Base-by-base conservation (phyloP, 2,329 filamentous ascomycete genomes). In the Arthroderma uncinatum region DNA sequence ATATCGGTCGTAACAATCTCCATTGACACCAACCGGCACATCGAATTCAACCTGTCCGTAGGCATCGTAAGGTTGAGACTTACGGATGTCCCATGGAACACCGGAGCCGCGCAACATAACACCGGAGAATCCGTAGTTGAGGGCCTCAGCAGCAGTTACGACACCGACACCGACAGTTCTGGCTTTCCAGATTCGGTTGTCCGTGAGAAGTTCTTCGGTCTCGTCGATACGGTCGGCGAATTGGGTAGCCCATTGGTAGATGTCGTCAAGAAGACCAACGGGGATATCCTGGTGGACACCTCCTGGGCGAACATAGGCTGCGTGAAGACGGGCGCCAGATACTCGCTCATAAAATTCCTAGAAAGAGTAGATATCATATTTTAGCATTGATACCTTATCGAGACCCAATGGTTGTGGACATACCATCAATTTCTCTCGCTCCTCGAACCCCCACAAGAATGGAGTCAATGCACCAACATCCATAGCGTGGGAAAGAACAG, bases 341-440 rank as follows among this genome's bases (percentile, higher is more conserved):
- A 98, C 94, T 78, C 93, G 90, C 76, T 98, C 93, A 73, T 98
- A 98, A 78, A 98, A 98, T 84, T 98, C 93, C 92, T 97, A 64
- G 56, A n/a, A 61, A 50, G 14, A 50, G 59, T 53, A 61, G 54
- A 42, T 34, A 52, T 47, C 57, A 65, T 8, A 21, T 25, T 10
- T 55, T 19, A 47, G 37, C 39, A 33, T 21, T 3, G 16, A 8
- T 28, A 14, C 23, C n/a, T 36, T n/a, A 21, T 10, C n/a, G 30
- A 34, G 7, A 1, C 8, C 39, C 14, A 21, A 44, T 42, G 34
- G 2, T 8, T 64, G 40, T n/a, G 19, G 56, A 59, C 82, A 71
- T 79, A 96, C 92, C 94, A 98, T 98, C 59, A 98, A 81, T 82
- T 98, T 98, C 79, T 98, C 93, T 81, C 93, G 88, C 79, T 98